Evolutionary conservation across 768 basidiomycete species (phyloP), one percentile per base, ranked within the genome.

Genomic region (Pulveroboletus ravenelii): DNA sequence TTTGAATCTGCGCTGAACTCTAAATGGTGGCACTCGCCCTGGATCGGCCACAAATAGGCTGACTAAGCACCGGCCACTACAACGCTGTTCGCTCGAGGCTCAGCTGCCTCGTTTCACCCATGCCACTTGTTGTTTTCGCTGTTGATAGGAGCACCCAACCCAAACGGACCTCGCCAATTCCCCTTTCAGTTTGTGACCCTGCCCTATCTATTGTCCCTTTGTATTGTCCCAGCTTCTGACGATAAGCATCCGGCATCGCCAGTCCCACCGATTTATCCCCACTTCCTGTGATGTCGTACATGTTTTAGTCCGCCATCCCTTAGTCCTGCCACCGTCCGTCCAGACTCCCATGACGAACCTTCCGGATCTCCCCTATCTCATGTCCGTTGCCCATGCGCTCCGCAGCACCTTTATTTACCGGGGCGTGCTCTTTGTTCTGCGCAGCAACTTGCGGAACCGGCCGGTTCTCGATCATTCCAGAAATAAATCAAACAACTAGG

Each of bases 1-100:
- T 56, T 38, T 66, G 35, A 65, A 70, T 60, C 63, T 55, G 35
- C 27, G 60, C 57, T 53, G 49, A 66, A 63, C 61, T 67, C 3
- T 56, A 57, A 54, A 15, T 23, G 14, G 55, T 52, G 38, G 23
- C 43, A 44, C 43, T 15, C 23, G 43, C 43, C 43, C 43, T 44
- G 30, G 31, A 44, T 44, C 31, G 42, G 42, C 42, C 30, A 20
- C 41, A 4, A 17, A 4, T 4, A 0, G 14, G 42, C 42, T 43
- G 42, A 43, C 13, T 14, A 20, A 44, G 41, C 41, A 12, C 10
- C 10, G 29, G n/a, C 10, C 14, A 8, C 34, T 2, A n/a, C 32
- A 32, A 45, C 59, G 64, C 63, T 64, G 57, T 52, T 40, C 12
- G 51, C 51, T 61, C 52, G 62, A 61, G 62, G 62, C 48, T 27